These are phyloP conservation scores for Cercospora citrullina DNA, from an alignment of 2,329 filamentous ascomycete species.

Conservation along the genomic window DNA sequence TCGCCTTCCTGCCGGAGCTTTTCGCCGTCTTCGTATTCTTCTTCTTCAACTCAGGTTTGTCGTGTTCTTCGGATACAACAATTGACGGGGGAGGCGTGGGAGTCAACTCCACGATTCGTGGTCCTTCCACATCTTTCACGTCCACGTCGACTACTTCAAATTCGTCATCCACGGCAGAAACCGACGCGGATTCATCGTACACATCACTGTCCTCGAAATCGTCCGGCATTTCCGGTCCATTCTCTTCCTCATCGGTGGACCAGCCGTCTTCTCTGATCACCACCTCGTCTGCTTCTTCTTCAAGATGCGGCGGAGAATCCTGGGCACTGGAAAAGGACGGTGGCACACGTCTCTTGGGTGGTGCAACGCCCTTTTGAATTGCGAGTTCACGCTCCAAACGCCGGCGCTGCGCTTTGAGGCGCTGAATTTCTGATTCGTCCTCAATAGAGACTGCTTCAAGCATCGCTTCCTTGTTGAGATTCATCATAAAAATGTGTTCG, in stretches of 20 bases:
- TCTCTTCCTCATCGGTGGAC: conserved; percentile 12
- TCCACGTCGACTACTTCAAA: background rate
- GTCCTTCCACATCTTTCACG: background rate
- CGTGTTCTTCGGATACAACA: background rate
- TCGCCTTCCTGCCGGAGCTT: background rate
- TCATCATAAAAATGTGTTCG: conserved; percentile 6
- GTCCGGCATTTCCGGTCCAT: background rate
- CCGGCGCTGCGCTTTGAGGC: conserved; percentile 17
- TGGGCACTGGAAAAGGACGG: background rate
- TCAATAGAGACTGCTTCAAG: conserved; percentile 15
- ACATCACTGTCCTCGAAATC: conserved; percentile 8
- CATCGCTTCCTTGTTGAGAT: conserved; percentile 21
- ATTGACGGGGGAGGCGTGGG: background rate
- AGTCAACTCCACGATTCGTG: background rate
- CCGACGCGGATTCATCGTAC: background rate
- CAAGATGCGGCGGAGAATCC: background rate
- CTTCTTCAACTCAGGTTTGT: background rate
- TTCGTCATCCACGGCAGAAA: background rate
- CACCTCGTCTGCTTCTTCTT: conserved; percentile 16
- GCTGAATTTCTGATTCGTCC: conserved; percentile 15
- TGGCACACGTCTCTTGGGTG: conserved; percentile 4
- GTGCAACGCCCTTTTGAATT: background rate
- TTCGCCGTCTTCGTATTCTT: background rate
- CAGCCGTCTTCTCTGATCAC: conserved; percentile 19
- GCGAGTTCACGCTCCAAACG: conserved; percentile 13